Evolutionary conservation across 331 rosid species (phyloP).

Genomic region (Acacia concinna): DNA sequence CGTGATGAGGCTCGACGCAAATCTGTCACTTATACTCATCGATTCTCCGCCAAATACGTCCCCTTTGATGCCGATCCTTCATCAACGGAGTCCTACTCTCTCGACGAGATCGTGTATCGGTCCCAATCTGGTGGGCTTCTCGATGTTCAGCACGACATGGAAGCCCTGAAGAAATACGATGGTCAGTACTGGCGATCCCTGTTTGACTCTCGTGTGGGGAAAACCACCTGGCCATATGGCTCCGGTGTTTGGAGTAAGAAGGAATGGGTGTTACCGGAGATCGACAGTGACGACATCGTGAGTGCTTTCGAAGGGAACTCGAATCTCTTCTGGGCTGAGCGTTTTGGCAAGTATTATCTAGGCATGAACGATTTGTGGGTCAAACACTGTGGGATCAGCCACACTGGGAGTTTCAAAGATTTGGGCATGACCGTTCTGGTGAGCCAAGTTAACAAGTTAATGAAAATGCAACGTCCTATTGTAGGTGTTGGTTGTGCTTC

Average conservation of each 20-base stretch:
- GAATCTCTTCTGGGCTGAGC: conserved; percentile 60
- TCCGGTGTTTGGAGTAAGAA: conserved; percentile 59
- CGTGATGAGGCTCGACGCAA: conserved; percentile 53
- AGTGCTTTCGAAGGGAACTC: conserved; percentile 53
- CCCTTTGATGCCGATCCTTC: conserved; percentile 44
- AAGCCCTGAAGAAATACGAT: conserved; percentile 42
- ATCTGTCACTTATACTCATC: conserved; percentile 32
- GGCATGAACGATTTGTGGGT: conserved; percentile 56
- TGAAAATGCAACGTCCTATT: conserved; percentile 48
- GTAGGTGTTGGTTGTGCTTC: conserved; percentile 56
- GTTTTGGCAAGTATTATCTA: conserved; percentile 43
- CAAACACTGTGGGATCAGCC: conserved; percentile 55
- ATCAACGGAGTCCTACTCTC: conserved; percentile 44
- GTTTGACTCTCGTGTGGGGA: conserved; percentile 50
- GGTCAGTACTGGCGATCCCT: conserved; percentile 53
- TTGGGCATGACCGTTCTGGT: conserved; percentile 57
- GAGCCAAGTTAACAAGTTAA: conserved; percentile 50
- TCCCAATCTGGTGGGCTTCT: conserved; percentile 49
- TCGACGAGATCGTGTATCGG: conserved; percentile 53
- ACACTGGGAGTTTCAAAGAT: conserved; percentile 56
- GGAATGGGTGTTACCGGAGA: conserved; percentile 57
- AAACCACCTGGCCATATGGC: conserved; percentile 54
- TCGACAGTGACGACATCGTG: conserved; percentile 46
- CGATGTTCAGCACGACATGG: conserved; percentile 50
- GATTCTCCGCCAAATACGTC: conserved; percentile 49